Evolutionary conservation across 1,284 basidiomycete species (phyloP).

Genomic region (Cystobasidium sp.): DNA sequence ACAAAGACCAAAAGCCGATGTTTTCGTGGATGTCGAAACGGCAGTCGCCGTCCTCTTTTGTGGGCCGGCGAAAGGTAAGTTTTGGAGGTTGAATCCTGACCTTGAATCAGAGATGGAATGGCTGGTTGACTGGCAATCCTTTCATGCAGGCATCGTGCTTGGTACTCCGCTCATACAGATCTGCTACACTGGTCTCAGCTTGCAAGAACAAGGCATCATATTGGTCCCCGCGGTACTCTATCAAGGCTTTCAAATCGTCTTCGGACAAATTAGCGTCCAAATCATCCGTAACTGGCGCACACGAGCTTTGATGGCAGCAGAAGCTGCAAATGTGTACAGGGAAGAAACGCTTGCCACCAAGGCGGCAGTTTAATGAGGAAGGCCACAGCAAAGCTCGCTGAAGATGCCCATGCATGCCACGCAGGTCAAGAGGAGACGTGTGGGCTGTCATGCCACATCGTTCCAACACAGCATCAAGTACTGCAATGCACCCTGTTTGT

Average conservation of each 20-base stretch:
- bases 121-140: too few species aligned
- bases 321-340: neutral
- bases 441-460: too few species aligned
- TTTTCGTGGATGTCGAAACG: conserved; percentile 18
- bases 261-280: conserved; percentile 46
- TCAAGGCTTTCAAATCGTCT: conserved; percentile 47
- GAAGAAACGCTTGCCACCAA: neutral
- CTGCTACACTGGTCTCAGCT: conserved; percentile 46
- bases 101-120: too few species aligned
- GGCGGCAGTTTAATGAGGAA: too few species aligned
- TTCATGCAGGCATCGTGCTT: conserved; percentile 11
- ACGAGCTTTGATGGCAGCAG: neutral
- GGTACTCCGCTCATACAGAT: conserved; percentile 45
- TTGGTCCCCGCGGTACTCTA: conserved; percentile 49
- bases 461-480: too few species aligned
- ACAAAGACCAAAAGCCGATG: neutral
- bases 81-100: too few species aligned
- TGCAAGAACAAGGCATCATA: conserved; percentile 39
- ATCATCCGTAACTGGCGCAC: conserved; percentile 44
- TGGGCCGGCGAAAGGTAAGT: conserved; percentile 47
- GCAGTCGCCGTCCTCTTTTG: conserved; percentile 48
- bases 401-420: too few species aligned
- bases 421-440: too few species aligned
- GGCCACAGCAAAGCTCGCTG: too few species aligned
- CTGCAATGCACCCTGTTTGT: too few species aligned